Conservation (phyloP, 2,329 filamentous ascomycete species). For the Pestalotiopsis sp. region DNA sequence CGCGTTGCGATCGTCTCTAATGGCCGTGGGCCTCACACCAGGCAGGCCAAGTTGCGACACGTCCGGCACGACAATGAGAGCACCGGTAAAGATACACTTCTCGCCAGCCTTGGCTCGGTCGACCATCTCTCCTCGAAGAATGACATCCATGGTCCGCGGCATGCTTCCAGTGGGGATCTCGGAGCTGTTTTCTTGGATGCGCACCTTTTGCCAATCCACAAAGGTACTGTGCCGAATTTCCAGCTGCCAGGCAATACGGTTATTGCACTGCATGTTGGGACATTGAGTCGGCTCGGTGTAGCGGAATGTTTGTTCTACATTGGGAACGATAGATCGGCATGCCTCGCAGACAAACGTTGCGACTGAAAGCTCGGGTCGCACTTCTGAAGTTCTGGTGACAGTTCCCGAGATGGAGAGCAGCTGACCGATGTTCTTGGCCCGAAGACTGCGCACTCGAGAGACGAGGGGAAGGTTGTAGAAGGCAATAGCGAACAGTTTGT, state of each 20-base stretch:
- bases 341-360: constrained; percentile 91
- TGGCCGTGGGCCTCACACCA: constrained; percentile 79
- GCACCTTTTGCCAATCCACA: constrained; percentile 98
- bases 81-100: constrained; percentile 97
- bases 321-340: constrained; percentile 82
- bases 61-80: constrained; percentile 94
- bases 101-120: constrained; percentile 96
- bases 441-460: constrained; percentile 80
- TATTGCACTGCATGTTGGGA: constrained; percentile 83
- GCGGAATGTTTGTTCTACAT: constrained; percentile 95
- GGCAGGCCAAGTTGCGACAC: constrained; percentile 93
- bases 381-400: constrained; percentile 94
- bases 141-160: constrained; percentile 97
- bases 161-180: constrained; percentile 98
- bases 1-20: constrained; percentile 73
- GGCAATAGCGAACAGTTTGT: constrained; percentile 91
- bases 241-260: constrained; percentile 91
- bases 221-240: constrained; percentile 97
- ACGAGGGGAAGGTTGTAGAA: constrained; percentile 93
- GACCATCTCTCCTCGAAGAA: constrained; percentile 94
- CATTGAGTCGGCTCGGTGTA: constrained; percentile 98
- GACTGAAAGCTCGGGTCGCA: constrained; percentile 87
- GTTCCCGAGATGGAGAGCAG: constrained; percentile 95
- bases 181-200: constrained; percentile 96
- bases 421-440: constrained; percentile 88